Base-by-base conservation (phyloP, 2,329 filamentous ascomycete species). In the Diplodia sapinea region DNA sequence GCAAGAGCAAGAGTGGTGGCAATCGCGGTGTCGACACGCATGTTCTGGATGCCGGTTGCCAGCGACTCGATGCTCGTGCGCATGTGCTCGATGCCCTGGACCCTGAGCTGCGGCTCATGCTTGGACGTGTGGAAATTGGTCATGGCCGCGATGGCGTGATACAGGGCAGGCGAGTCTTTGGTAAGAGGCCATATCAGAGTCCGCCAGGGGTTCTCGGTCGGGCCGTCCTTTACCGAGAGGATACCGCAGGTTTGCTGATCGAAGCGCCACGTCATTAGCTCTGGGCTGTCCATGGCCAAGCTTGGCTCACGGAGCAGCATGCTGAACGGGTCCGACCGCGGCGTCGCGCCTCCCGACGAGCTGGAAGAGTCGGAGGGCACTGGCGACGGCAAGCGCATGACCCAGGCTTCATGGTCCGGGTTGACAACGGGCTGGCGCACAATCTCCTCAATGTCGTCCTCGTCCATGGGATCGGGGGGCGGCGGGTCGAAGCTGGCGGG, bases 161-260 rank as follows among this genome's bases (percentile, higher is more conserved):
- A 89, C 43, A 92, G 78, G 2, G 89, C 88, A 2, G 88, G 87
- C 4, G 85, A 89, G 57, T 88, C 83, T 71, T 82, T 83, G 3
- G 88, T 87, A 57, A 92, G 77, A 1, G 89, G 89, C 88, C 88
- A 90, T n/a, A 92, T 82, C 55, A 90, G 80, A 6, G 85, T 91
- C 33, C 88, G 84, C 89, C 89, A 92, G 2, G 89, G 89, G 73
- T 91, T 92, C 72, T 91, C 89, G 1, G 83, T 86, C 7, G 84
- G 83, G 0, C 89, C 89, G 75, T 91, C 88, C 73, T 91, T 91
- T 63, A 91, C 83, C 0, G 89, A 91, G 23, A 91, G 80, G 59
- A 92, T 89, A 3, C 88, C 88, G 73, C 89, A 91, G 0, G 89
- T 91, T 67, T 88, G 81, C 70, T 82, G 84, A 72, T 90, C 87